Percentiles rank a stretch among this genome's conserved stretches.
phyloP scores from a whole-genome alignment of 1,284 basidiomycete species.

The Malassezia slooffiae region DNA sequence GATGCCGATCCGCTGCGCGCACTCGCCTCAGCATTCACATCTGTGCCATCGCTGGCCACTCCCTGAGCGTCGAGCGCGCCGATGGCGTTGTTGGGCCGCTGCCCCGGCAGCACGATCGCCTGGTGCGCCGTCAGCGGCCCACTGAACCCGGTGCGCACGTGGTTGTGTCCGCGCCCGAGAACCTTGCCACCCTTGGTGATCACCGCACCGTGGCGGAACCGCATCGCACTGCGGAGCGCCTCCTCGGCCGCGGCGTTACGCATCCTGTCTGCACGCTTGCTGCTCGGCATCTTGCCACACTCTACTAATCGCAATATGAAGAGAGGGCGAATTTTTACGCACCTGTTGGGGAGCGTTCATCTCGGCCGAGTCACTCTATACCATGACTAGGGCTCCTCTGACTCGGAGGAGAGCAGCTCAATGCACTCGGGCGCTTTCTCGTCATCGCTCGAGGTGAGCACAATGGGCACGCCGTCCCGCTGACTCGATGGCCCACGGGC shows the following conservation, averaged over 20 bases:
- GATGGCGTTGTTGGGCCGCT: neutral
- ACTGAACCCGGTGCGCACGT: constrained; percentile 18
- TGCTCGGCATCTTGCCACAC: constrained; percentile 12
- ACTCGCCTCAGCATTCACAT: neutral
- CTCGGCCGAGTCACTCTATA: neutral
- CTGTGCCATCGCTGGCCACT: too few species aligned
- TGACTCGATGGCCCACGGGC: too few species aligned
- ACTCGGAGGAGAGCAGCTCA: too few species aligned
- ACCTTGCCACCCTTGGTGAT: constrained; percentile 22
- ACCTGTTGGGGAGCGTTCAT: too few species aligned
- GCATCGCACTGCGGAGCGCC: constrained; percentile 18
- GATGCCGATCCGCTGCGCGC: neutral
- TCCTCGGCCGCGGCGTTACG: constrained; percentile 19
- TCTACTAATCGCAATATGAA: too few species aligned
- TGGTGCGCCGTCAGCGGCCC: constrained; percentile 12
- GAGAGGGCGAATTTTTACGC: too few species aligned
- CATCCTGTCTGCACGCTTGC: constrained; percentile 16
- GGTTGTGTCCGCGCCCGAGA: constrained; percentile 17
- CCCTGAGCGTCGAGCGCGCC: neutral
- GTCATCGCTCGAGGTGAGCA: too few species aligned
- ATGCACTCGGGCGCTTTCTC: too few species aligned
- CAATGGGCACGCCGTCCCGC: too few species aligned
- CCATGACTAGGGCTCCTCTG: too few species aligned
- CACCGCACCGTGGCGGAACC: constrained; percentile 18
- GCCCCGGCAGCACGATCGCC: constrained; percentile 3